Evolutionary conservation across 202 grass and related monocot species (phyloP), one percentile per base, ranked within the genome.

Genomic region (Schoenoplectus tabernaemontani): DNA sequence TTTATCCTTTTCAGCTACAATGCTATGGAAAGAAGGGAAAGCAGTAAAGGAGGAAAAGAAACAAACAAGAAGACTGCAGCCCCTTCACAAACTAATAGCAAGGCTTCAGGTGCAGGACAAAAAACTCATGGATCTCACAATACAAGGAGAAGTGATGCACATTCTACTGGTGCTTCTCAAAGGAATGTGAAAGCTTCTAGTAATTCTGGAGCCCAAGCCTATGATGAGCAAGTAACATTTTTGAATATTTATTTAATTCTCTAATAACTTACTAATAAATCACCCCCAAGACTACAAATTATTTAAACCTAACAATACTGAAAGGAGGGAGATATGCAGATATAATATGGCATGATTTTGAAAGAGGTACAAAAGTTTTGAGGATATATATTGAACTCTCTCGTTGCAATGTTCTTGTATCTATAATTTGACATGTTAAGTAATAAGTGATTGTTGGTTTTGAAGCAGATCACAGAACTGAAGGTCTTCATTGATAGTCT

Each of bases 21-120:
- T 56, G 83, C 96, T 47, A 76, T 75, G 9, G 96, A 99, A 59
- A 93, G 96, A 85, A 89, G 96, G 62, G 96, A 99, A 43, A 84
- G 28, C 60, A 92, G 96, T 79, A 99, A 88, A 80, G 96, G 96
- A 11, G 92, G 96, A n/a, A 99, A 87, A 71, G 96, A 99, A n/a
- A 87, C 90, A 3, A 99, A 96, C 69, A 96, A 91, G 82, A 99
- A 88, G 85, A 53, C 95, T 34, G 73, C 88, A 30, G 88, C 76
- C 12, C 85, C 85, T 53, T 87, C 90, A n/a, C 91, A 98, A 59
- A 65, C 83, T 0, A 32, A 69, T 4, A 30, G 83, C 30, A 95
- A 90, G 79, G 70, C 90, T 68, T 77, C 77, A 46, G 75, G 87
- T 19, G 22, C 88, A 9, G 42, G 82, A 26, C 59, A 86, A 43